These are phyloP conservation scores for Sporisorium graminicola DNA, from an alignment of 1,284 basidiomycete genomes.

Conservation along the genomic window DNA sequence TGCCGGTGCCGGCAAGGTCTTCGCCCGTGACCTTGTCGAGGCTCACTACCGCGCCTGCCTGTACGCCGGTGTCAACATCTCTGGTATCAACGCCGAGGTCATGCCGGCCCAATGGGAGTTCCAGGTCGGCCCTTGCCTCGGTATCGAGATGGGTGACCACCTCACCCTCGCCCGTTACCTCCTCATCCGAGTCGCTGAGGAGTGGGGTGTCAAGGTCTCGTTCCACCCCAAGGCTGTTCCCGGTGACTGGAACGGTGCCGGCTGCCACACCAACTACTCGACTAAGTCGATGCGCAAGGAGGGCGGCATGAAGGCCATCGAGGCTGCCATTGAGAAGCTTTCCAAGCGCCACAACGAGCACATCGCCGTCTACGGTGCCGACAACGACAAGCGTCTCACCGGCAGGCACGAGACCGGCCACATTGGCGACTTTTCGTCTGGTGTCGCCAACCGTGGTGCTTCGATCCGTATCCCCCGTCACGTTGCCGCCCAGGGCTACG, in stretches of 20 bases:
- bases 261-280: slow-evolving; percentile 75
- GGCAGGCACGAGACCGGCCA: slow-evolving; percentile 85
- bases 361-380: slow-evolving; percentile 70
- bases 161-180: slow-evolving; percentile 68
- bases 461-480: slow-evolving; percentile 82
- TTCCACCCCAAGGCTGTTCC: slow-evolving; percentile 99
- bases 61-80: slow-evolving; percentile 97
- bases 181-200: slow-evolving; percentile 78
- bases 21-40: slow-evolving; percentile 98
- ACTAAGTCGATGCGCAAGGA: slow-evolving; percentile 61
- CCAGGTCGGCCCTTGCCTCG: slow-evolving; percentile 98
- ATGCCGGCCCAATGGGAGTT: slow-evolving; percentile 99
- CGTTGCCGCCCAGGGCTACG: slow-evolving; percentile 89
- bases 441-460: slow-evolving; percentile 95
- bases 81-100: slow-evolving; percentile 99
- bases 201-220: slow-evolving; percentile 94
- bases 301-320: slow-evolving; percentile 88
- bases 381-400: slow-evolving; percentile 69
- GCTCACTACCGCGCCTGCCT: slow-evolving; percentile 97
- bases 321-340: slow-evolving; percentile 83
- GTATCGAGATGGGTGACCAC: slow-evolving; percentile 96
- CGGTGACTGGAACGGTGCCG: slow-evolving; percentile 99
- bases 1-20: slow-evolving; percentile 98
- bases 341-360: slow-evolving; percentile 71
- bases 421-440: slow-evolving; percentile 91